Evolutionary conservation across 2,329 filamentous ascomycete species (phyloP), one percentile per base, ranked within the genome.

Genomic region (Penicillium sp.): DNA sequence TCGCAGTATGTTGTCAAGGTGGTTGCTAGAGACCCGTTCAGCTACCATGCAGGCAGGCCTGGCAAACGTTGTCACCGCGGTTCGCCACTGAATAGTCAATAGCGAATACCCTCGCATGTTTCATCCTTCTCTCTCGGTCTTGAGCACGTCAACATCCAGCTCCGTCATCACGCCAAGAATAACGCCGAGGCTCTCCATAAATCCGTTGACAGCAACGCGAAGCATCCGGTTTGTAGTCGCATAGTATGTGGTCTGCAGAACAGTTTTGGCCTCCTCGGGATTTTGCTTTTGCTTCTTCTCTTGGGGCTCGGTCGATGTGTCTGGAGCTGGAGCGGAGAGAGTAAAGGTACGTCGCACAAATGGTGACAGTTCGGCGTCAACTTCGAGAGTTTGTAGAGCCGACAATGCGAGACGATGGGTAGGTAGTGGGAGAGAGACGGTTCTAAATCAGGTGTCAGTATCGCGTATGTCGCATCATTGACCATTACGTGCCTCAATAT

Each of bases 211-310:
- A 3, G 93, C 90, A 2, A 99, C 94, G 40, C 94, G 87, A 54
- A 99, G 82, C 93, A 97, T 97, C 63, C 94, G 88, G 71, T 97
- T 96, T 18, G 94, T 97, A 0, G 91, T 91, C 1, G 94, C 94
- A 51, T 82, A 83, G 76, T 97, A 97, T 56, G 88, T 83, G 9
- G 90, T 88, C 56, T 83, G 81, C 45, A 97, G 79, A 4, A 92
- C 75, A 1, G 77, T 82, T 63, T 76, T 75, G 31, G 68, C 65
- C 23, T 75, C 72, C 7, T 72, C 71, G 7, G 55, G 53, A 52
- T 60, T 48, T 56, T 62, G 54, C 43, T 60, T 62, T 55, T 56
- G 55, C 10, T 63, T 65, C 43, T 65, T 65, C 48, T 63, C 63
- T 40, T 61, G 60, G 3, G 62, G 63, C 33, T 65, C 58, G 47